Base-by-base conservation (phyloP, 2,329 filamentous ascomycete species). In the Aureobasidium sp. region DNA sequence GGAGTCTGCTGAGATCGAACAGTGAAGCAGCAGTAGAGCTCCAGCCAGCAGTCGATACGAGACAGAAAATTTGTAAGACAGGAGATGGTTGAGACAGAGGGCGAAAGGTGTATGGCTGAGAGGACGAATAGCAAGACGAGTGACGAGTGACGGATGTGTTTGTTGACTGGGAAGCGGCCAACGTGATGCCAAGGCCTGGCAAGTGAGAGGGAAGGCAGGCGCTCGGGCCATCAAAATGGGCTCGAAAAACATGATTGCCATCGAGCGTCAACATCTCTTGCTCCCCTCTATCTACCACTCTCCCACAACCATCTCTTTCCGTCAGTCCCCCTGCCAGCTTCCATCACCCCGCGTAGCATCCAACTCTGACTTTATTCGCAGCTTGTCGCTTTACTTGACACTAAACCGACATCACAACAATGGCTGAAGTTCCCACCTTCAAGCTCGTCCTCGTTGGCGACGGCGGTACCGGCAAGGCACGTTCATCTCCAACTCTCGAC, bases 371-470 rank as follows among this genome's bases (percentile, higher is more conserved):
- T 40, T n/a, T 27, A 5, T 29, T 24, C 24, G 14, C 22, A 47
- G 49, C 31, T 15, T 17, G 37, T 50, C 48, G 49, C 17, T 61
- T 56, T 56, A 42, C 39, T 33, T 49, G 1, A 40, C 29, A 33
- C 29, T 56, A 53, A 45, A 50, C 15, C 42, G 35, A 39, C 42
- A 42, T 50, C 56, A 56, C 60, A 62, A 49, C 48, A 71, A 95
- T 94, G 90, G 85, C 88, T 79, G 77, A 80, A 69, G 72, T 73
- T 67, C 91, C 93, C 69, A 96, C 91, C 78, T 99, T 99, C 89
- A 99, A 99, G 90, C 90, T 99, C 74, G 94, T 99, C 78, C 91
- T 99, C 81, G 94, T 99, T 75, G 94, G 94, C 78, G 94, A 99
- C 77, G 94, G 94, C 80, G 94, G 94, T 85, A 99, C 94, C 74